phyloP scores from a whole-genome alignment of 331 rosid genomes.

The Cydonia oblonga region DNA sequence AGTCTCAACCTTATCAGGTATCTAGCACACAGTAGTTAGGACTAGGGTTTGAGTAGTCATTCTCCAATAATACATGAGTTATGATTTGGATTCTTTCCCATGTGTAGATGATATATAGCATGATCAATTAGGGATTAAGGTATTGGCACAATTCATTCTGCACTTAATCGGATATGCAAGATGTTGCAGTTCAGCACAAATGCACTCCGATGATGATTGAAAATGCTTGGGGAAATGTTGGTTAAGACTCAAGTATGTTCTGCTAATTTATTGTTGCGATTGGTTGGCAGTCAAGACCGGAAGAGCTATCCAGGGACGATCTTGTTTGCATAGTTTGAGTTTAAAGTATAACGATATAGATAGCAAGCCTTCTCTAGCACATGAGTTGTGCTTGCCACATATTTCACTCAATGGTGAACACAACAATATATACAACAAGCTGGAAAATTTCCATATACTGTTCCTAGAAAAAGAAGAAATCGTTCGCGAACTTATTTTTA shows the following conservation, averaged over 20 bases:
- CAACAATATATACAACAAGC: not conserved
- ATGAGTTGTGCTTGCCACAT: not conserved
- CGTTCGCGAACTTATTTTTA: not conserved
- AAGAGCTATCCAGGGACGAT: slow-evolving; percentile 69
- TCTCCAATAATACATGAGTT: not conserved
- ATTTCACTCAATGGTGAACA: not conserved
- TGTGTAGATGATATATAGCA: not conserved
- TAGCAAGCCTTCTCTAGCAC: not conserved
- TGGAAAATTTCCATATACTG: not conserved
- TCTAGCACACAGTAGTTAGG: not conserved
- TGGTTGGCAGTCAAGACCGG: slow-evolving; percentile 59
- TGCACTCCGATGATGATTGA: slow-evolving; percentile 60
- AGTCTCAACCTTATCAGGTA: not conserved
- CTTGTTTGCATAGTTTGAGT: slow-evolving; percentile 61
- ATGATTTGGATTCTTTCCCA: not conserved
- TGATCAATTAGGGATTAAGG: not conserved
- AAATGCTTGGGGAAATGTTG: slow-evolving; percentile 46
- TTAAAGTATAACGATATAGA: slow-evolving; percentile 19
- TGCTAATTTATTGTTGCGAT: not conserved
- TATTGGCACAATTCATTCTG: slow-evolving; percentile 50
- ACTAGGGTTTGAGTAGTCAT: not conserved
- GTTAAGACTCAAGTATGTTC: slow-evolving; percentile 2
- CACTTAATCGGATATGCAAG: slow-evolving; percentile 75
- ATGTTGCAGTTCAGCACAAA: slow-evolving; percentile 34
- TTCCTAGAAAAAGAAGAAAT: not conserved